Evolutionary conservation across 345 rosid genomes (phyloP).

Genomic region (Salix caprea): DNA sequence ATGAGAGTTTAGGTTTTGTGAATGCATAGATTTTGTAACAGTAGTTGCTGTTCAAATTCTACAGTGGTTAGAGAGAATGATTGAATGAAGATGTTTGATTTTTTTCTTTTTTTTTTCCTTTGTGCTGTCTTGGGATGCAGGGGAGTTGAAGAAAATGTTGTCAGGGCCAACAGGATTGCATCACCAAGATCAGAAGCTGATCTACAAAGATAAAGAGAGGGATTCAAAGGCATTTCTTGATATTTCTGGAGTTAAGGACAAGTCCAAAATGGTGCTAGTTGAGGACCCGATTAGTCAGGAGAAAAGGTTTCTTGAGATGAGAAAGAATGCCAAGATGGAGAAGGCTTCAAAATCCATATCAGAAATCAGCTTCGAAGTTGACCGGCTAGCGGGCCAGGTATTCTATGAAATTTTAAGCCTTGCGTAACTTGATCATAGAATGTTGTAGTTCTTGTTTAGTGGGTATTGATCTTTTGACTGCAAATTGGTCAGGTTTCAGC

Average conservation of each 20-base stretch:
- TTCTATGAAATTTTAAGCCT: not conserved
- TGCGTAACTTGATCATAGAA: no score
- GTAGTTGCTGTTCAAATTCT: not conserved
- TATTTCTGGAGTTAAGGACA: constrained; percentile 81
- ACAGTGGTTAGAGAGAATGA: not conserved
- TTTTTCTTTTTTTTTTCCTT: no score
- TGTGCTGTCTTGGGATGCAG: constrained; percentile 34
- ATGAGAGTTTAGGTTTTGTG: not conserved
- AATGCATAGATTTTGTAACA: no score
- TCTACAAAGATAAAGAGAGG: constrained; percentile 88
- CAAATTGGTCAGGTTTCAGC: constrained; percentile 65
- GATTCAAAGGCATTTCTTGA: constrained; percentile 89
- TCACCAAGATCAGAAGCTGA: constrained; percentile 88
- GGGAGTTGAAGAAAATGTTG: constrained; percentile 95
- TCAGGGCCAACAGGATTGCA: constrained; percentile 82
- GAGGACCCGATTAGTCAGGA: constrained; percentile 94
- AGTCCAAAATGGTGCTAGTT: constrained; percentile 73
- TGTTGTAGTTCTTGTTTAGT: not conserved
- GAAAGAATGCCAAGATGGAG: constrained; percentile 78
- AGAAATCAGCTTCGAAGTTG: constrained; percentile 84
- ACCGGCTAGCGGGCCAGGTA: constrained; percentile 85
- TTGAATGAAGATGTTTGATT: not conserved
- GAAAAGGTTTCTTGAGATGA: constrained; percentile 72
- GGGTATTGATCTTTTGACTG: not conserved
- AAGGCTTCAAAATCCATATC: constrained; percentile 86